Conservation (phyloP, 768 basidiomycete species). For the Cubamyces lactineus region DNA sequence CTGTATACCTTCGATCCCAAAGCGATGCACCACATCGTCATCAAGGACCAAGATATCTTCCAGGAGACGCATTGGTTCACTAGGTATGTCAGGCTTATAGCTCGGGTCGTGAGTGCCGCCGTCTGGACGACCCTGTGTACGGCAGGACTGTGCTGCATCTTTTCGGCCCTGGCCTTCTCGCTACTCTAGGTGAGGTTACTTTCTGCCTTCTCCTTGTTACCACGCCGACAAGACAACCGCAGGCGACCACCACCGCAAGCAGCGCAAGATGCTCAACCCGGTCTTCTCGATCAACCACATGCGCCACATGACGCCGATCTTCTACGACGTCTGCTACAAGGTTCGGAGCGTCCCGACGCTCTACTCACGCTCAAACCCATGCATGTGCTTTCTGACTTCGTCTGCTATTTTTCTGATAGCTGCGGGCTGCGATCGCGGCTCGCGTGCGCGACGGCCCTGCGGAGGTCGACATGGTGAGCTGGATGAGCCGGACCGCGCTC, state of each 20-base stretch:
- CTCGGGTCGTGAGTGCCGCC: neutral
- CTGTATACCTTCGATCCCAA: constrained; percentile 49
- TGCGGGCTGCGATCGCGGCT: constrained; percentile 41
- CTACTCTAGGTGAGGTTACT: constrained; percentile 25
- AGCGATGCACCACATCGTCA: constrained; percentile 48
- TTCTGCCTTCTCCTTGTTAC: neutral
- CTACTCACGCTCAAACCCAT: neutral
- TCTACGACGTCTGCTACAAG: constrained; percentile 28
- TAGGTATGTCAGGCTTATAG: constrained; percentile 9
- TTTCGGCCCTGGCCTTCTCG: constrained; percentile 31
- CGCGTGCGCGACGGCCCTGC: constrained; percentile 31
- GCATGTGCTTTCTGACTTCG: constrained; percentile 18
- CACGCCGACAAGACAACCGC: too few relatives aligned
- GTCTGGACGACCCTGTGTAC: neutral
- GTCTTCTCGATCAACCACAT: constrained; percentile 35
- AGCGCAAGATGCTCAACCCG: constrained; percentile 37
- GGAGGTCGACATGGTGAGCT: constrained; percentile 30
- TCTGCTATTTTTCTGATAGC: neutral
- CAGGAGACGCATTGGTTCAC: constrained; percentile 24
- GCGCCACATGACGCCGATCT: constrained; percentile 31
- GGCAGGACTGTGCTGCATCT: constrained; percentile 21
- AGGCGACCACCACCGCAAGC: constrained; percentile 36
- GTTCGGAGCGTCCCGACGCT: constrained; percentile 16
- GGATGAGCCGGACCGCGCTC: constrained; percentile 33
- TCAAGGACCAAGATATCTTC: constrained; percentile 41